Evolutionary conservation across 176 grass and related monocot species (phyloP), one percentile per base, ranked within the genome.

Genomic region (Phragmites australis): DNA sequence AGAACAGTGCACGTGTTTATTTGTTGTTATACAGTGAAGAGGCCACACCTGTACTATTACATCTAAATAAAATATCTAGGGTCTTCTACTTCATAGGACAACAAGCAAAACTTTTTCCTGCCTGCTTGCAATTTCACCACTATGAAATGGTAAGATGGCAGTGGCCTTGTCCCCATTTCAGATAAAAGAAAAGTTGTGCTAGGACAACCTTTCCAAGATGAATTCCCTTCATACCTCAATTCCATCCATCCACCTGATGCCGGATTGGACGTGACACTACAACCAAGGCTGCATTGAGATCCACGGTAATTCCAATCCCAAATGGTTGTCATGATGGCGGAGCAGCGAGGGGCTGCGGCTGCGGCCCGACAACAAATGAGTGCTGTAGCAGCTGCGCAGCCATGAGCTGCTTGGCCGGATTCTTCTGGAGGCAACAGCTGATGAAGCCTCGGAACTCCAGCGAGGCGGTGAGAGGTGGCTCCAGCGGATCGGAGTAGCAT

Each of bases 301-400:
- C n/a, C n/a, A n/a, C n/a, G n/a, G n/a, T n/a, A n/a, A n/a, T n/a
- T n/a, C n/a, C n/a, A n/a, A n/a, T n/a, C n/a, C n/a, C n/a, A n/a
- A n/a, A n/a, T n/a, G n/a, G n/a, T n/a, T n/a, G n/a, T n/a, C n/a
- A n/a, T n/a, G n/a, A 64, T 1, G 41, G 53, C 10, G 74, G 74
- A 2, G 65, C 9, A 2, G 68, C 49, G 21, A 48, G 58, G 10
- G 81, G 74, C 61, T 34, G 58, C 19, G 47, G 71, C 16, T 68
- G 62, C 10, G 39, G 63, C 12, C 44, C 7, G 34, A 77, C 46
- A 57, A 92, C 76, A 62, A 96, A 96, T 0, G 93, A 87, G 85
- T 96, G 93, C 51, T 92, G 85, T 67, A 90, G 79, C 82, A 96
- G 93, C 71, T 86, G 79, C 11, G 83, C 14, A 43, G 87, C 90